Evolutionary conservation across 768 basidiomycete species (phyloP).

Genomic region (Hebeloma cylindrosporum): DNA sequence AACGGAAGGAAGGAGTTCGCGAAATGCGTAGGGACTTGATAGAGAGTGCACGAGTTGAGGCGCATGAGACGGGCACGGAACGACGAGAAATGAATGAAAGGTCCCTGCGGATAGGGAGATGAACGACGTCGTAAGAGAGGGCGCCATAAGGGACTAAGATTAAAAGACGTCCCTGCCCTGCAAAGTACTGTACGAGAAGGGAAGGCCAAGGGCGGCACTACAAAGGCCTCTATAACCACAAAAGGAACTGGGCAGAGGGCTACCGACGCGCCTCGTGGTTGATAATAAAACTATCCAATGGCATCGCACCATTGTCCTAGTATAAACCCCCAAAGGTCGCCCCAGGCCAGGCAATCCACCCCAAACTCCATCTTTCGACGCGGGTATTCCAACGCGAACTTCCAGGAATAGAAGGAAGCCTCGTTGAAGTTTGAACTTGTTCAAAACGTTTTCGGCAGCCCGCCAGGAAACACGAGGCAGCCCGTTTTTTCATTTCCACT

Average conservation of each 20-base stretch:
- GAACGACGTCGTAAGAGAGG: too few relatives aligned
- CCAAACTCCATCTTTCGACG: background rate
- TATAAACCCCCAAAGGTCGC: conserved; percentile 2
- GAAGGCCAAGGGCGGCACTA: too few relatives aligned
- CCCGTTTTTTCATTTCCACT: conserved; percentile 32
- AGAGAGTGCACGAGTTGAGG: too few relatives aligned
- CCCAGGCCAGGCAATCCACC: conserved; percentile 2
- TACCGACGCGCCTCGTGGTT: conserved; percentile 33
- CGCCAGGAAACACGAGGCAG: conserved; percentile 41
- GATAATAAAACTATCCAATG: conserved; percentile 6
- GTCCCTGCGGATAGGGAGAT: too few relatives aligned
- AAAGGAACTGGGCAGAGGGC: conserved; percentile 37
- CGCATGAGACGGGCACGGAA: too few relatives aligned
- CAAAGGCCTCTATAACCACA: conserved; percentile 15
- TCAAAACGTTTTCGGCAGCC: conserved; percentile 30
- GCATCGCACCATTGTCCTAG: conserved; percentile 6
- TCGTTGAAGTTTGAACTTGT: background rate
- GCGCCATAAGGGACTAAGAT: too few relatives aligned
- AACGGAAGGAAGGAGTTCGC: too few relatives aligned
- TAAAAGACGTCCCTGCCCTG: too few relatives aligned
- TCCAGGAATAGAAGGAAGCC: conserved; percentile 1
- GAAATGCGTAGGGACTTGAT: too few relatives aligned
- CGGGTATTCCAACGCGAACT: background rate
- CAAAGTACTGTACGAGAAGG: too few relatives aligned
- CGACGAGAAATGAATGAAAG: too few relatives aligned